Percentiles rank a stretch among this genome's conserved stretches.
Evolutionary conservation across 2,329 filamentous ascomycete genomes (phyloP).

Genomic region (Phaeoacremonium minimum): DNA sequence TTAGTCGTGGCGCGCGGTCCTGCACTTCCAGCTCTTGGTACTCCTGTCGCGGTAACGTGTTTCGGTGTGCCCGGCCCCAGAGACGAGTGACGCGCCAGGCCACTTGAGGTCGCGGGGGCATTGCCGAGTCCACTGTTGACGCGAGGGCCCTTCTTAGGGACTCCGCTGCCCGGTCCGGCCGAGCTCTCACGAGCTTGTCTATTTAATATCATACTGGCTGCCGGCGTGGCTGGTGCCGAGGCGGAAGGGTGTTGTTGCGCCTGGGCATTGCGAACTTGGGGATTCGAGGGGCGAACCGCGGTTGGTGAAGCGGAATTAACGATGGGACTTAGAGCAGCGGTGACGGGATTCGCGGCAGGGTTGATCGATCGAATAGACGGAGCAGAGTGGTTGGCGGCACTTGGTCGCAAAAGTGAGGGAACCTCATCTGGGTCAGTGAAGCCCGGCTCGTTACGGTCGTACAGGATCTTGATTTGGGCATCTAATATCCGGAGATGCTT

Average conservation of each 20-base stretch:
- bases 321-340: slow-evolving; percentile 29
- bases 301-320: slow-evolving; percentile 35
- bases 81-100: slow-evolving; percentile 58
- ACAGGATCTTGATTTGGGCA: slow-evolving; percentile 55
- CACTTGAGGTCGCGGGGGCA: slow-evolving; percentile 48
- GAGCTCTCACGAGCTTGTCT: slow-evolving; percentile 54
- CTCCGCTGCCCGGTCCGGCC: slow-evolving; percentile 45
- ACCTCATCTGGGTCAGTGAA: slow-evolving; percentile 60
- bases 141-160: slow-evolving; percentile 49
- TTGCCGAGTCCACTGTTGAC: slow-evolving; percentile 41
- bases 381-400: slow-evolving; percentile 45
- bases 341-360: slow-evolving; percentile 31
- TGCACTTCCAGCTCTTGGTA: slow-evolving; percentile 48
- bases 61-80: slow-evolving; percentile 61
- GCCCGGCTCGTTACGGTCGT: slow-evolving; percentile 57
- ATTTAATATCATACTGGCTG: slow-evolving; percentile 55
- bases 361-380: slow-evolving; percentile 37
- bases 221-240: slow-evolving; percentile 57
- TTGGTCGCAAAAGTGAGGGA: slow-evolving; percentile 57
- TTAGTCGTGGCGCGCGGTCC: slow-evolving; percentile 52
- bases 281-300: slow-evolving; percentile 34
- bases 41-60: slow-evolving; percentile 18
- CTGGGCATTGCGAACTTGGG: slow-evolving; percentile 46
- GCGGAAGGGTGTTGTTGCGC: slow-evolving; percentile 43
- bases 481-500: slow-evolving; percentile 62